Conservation (phyloP, 257 asterid species). For the Solanum clarkiae region DNA sequence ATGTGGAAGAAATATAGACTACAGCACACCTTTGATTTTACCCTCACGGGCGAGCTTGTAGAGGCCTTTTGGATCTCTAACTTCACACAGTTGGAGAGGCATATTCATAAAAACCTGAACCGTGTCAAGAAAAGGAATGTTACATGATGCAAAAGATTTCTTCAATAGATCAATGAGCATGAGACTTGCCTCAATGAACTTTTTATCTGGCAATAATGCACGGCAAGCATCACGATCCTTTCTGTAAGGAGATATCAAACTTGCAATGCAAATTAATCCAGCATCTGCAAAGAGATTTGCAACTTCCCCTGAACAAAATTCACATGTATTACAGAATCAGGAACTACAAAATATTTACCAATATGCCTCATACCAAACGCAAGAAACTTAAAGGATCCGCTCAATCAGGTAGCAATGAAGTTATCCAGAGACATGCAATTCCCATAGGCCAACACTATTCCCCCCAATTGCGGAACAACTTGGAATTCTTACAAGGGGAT, state of each 20-base stretch:
- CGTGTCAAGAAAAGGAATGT: not conserved
- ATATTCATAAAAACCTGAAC: constrained; percentile 76
- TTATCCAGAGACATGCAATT: not conserved
- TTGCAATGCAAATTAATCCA: constrained; percentile 92
- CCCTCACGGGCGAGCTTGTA: constrained; percentile 98
- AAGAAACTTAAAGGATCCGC: not conserved
- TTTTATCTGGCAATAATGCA: constrained; percentile 46
- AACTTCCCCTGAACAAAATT: constrained; percentile 54
- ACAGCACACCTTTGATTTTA: constrained; percentile 60
- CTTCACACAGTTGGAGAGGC: constrained; percentile 86
- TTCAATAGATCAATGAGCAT: not conserved
- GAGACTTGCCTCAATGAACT: constrained; percentile 67
- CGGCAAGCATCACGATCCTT: constrained; percentile 97
- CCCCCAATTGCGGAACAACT: not conserved
- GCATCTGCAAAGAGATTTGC: constrained; percentile 98
- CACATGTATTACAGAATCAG: not conserved
- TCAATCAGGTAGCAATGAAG: not conserved
- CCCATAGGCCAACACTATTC: not conserved
- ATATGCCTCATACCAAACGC: not conserved
- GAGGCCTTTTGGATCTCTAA: constrained; percentile 93
- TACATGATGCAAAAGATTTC: not conserved
- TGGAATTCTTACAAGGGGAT: not conserved
- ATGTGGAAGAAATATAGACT: not conserved
- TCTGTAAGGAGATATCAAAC: constrained; percentile 92
- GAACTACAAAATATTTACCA: not conserved